Evolutionary conservation across 23 red algal genomes (phyloP), one percentile per base, ranked within the genome.

Genomic region (Gracilariopsis chorda): DNA sequence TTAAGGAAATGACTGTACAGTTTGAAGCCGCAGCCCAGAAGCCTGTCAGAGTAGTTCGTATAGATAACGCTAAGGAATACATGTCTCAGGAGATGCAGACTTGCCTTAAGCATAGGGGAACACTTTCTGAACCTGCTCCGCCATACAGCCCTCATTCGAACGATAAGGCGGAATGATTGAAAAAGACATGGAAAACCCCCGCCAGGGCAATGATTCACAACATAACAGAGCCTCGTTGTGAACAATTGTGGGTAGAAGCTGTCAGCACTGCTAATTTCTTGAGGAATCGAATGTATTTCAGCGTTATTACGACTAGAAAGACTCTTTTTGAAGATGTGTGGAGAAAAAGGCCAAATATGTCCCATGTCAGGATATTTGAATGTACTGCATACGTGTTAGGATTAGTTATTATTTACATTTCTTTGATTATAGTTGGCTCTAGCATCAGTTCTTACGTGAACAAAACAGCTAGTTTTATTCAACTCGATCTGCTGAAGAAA

Each of bases 131-230:
- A 24, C 53, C 69, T 11, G 5, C 49, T 11, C 28, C 70, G 2
- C 30, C 85, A 0, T 89, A 89, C 35, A 73, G 40, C 16, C 69
- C 69, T 11, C 68, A 77, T 9, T 78, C 69, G 0, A 89, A 89
- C 35, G 68, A 49, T 3, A 78, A 63, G 2, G 69, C 85, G 0
- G 55, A 77, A 25, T 4, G 40, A 7, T 41, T 78, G 0, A 77
- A 89, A 47, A 16, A 69, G 25, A 78, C 47, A 0, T 19, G 76
- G 51, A 73, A 73, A 17, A 34, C 57, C 41, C 24, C 34, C 10
- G 85, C 68, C 0, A 30, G 85, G 34, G 29, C 69, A 27, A 46
- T 73, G 39, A 11, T 45, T 1, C 13, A 23, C 0, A 47, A 46
- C 13, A 8, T 73, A n/a, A 17, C 67, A 25, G 40, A 44, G 30